Base-by-base conservation (phyloP, 768 basidiomycete species). In the Coprinopsis marcescibilis region DNA sequence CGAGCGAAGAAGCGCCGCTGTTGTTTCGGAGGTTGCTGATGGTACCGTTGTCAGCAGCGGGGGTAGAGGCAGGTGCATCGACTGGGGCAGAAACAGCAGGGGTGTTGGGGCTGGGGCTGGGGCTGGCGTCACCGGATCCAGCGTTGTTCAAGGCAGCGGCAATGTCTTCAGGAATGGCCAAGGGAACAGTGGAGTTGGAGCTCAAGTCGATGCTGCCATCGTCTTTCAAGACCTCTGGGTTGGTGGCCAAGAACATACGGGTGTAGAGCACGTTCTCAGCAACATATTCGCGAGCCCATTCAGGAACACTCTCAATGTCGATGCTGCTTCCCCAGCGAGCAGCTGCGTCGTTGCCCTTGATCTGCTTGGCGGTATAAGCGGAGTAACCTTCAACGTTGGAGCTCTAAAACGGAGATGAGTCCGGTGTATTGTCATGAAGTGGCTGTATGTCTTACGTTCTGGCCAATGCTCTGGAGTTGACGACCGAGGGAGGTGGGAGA, bases 121-220 rank as follows among this genome's bases (percentile, higher is more conserved):
- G n/a, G n/a, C n/a, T 46, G 26, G 58, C 52, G 19, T 55, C 54
- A 32, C 45, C 29, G 20, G 50, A 25, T n/a, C 41, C 41, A 35
- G 73, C 65, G 49, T 61, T 67, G 60, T 62, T 67, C 43, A 77
- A 63, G 48, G 71, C 72, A 21, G 60, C 59, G 50, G 67, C 64
- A 52, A 85, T 65, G 58, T 86, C 83, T 46, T 69, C 61, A 52
- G 85, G 85, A 50, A 84, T 61, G 73, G 74, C 73, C 48, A 83
- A 55, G 21, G 83, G 75, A 30, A 69, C 74, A 53, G 53, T 59
- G 46, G 61, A 63, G 24, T 68, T 57, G 30, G 55, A 53, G 57
- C 66, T 65, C 47, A 83, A 65, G 64, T 81, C 69, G 58, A 83
- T 59, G 5, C 61, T 59, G 49, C 81, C 81, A 58, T 77, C 71